Conservation (phyloP, 2,329 filamentous ascomycete genomes). For the Clarireedia hainanense region DNA sequence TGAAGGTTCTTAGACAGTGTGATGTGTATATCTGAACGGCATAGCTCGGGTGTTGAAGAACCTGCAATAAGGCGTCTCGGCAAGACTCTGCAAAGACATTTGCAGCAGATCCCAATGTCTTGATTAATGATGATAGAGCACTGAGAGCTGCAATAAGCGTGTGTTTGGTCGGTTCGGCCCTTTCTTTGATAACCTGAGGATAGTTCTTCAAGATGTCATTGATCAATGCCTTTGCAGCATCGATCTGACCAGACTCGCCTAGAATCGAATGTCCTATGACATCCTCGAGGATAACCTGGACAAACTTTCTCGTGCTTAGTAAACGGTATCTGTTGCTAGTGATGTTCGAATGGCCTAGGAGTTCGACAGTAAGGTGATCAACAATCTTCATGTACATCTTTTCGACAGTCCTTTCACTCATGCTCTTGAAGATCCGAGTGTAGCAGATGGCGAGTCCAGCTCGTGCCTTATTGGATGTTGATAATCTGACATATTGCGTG, state of each 20-base stretch:
- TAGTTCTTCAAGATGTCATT: slow-evolving; percentile 93
- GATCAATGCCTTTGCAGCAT: slow-evolving; percentile 72
- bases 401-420: slow-evolving; percentile 80
- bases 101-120: slow-evolving; percentile 73
- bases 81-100: slow-evolving; percentile 73
- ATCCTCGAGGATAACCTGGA: slow-evolving; percentile 76
- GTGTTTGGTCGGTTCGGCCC: slow-evolving; percentile 82
- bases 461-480: slow-evolving; percentile 72
- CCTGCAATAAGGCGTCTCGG: slow-evolving; percentile 80
- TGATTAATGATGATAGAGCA: slow-evolving; percentile 70
- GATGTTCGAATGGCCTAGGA: slow-evolving; percentile 70
- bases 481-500: slow-evolving; percentile 67
- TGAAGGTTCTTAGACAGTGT: slow-evolving; percentile 77
- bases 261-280: slow-evolving; percentile 75
- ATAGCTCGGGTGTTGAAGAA: slow-evolving; percentile 90
- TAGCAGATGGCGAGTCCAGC: slow-evolving; percentile 85
- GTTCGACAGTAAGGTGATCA: slow-evolving; percentile 69
- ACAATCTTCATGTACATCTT: slow-evolving; percentile 74
- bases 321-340: slow-evolving; percentile 81
- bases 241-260: slow-evolving; percentile 80
- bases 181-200: slow-evolving; percentile 79
- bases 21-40: slow-evolving; percentile 89
- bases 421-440: slow-evolving; percentile 65
- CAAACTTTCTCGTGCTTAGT: slow-evolving; percentile 74
- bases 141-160: slow-evolving; percentile 72